Evolutionary conservation across 345 rosid species (phyloP).

Genomic region (Excoecaria cochinchinensis): DNA sequence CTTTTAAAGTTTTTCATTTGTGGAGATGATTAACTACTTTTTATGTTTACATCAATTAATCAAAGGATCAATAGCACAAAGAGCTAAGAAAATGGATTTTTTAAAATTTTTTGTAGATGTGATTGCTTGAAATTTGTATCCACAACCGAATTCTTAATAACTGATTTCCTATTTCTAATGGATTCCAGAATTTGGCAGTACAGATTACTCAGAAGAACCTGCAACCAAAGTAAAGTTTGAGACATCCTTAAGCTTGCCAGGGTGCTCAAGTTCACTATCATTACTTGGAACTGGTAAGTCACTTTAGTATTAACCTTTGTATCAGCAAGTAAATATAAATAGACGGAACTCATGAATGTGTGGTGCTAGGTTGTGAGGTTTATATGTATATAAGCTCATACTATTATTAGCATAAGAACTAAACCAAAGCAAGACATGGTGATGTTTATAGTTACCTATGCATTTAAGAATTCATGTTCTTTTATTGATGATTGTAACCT

Average conservation of each 20-base stretch:
- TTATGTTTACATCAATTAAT: neutral
- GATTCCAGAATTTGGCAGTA: slow-evolving; percentile 50
- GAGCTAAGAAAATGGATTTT: neutral
- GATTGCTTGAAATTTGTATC: neutral
- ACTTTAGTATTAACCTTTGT: neutral
- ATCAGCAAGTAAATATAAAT: neutral
- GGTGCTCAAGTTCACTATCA: slow-evolving; percentile 53
- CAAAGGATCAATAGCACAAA: neutral
- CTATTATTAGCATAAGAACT: neutral
- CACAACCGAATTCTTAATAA: neutral
- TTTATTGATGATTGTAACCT: too few relatives aligned
- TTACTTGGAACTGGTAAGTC: slow-evolving; percentile 80
- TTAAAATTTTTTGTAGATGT: too few relatives aligned
- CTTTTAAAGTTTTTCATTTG: neutral
- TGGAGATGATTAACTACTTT: neutral
- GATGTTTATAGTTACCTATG: neutral
- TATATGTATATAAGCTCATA: neutral
- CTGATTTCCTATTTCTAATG: slow-evolving; percentile 9
- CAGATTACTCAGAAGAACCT: slow-evolving; percentile 59
- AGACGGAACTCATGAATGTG: neutral
- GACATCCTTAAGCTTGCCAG: slow-evolving; percentile 58
- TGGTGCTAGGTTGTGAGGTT: neutral
- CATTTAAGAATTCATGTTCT: too few relatives aligned
- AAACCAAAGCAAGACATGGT: neutral
- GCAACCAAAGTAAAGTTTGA: slow-evolving; percentile 64